Percentiles rank a stretch among this genome's conserved stretches.
phyloP scores from a whole-genome alignment of 208 protist species.

The Leishmania turanica region DNA sequence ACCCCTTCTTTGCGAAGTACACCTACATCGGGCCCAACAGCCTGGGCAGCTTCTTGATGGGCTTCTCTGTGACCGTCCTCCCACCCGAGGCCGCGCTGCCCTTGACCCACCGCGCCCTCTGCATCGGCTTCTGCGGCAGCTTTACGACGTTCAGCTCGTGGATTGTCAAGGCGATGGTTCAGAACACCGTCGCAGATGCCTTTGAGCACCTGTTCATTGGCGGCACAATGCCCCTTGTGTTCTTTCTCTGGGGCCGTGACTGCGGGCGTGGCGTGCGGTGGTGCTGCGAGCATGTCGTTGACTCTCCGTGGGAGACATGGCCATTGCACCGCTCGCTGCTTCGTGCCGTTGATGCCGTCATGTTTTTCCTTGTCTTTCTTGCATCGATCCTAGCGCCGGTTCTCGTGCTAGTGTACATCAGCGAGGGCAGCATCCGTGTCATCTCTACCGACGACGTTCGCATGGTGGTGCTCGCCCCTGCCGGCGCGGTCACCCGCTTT shows the following conservation, averaged over 20 bases:
- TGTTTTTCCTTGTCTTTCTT: constrained; percentile 28
- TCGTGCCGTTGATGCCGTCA: constrained; percentile 26
- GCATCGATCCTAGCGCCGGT: constrained; percentile 42
- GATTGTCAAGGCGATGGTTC: constrained; percentile 43
- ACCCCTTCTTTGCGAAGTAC: constrained; percentile 45
- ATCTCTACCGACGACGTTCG: constrained; percentile 34
- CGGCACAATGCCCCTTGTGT: constrained; percentile 55
- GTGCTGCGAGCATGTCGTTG: not conserved
- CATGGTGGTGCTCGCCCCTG: constrained; percentile 42
- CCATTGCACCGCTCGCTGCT: constrained; percentile 12
- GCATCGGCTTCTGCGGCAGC: constrained; percentile 61
- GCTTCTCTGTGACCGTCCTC: constrained; percentile 26
- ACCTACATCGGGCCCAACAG: constrained; percentile 46
- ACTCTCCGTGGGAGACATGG: constrained; percentile 18
- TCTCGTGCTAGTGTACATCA: constrained; percentile 42
- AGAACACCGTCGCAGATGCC: constrained; percentile 26
- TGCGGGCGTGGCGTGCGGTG: constrained; percentile 19
- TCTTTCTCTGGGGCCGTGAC: constrained; percentile 52
- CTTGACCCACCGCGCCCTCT: constrained; percentile 37
- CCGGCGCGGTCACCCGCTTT: constrained; percentile 50
- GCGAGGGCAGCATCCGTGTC: constrained; percentile 15
- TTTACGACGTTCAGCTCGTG: constrained; percentile 67
- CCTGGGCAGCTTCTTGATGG: constrained; percentile 54
- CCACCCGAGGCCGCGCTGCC: constrained; percentile 32
- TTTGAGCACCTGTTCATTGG: constrained; percentile 60